These are phyloP conservation scores for Populus alba DNA, from an alignment of 345 rosid genomes.

Conservation along the genomic window DNA sequence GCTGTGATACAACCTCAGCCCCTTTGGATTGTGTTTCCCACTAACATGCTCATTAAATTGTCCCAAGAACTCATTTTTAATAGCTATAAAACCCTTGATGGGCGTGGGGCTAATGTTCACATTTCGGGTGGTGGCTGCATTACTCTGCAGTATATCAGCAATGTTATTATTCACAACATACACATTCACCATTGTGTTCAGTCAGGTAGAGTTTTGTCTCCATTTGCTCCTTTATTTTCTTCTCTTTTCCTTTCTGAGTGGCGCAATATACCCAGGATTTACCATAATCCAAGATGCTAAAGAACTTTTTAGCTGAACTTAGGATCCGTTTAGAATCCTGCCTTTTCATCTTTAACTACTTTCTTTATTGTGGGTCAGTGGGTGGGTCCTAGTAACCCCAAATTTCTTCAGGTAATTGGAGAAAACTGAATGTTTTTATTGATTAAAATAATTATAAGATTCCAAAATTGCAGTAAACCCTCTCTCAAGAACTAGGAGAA, in stretches of 20 bases:
- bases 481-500: too few relatives aligned
- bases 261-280: too few relatives aligned
- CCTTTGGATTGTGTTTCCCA: constrained; percentile 92
- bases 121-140: constrained; percentile 94
- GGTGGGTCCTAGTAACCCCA: neutral
- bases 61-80: constrained; percentile 86
- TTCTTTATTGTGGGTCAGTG: neutral
- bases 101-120: constrained; percentile 93
- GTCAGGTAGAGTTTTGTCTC: constrained; percentile 47
- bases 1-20: constrained; percentile 89
- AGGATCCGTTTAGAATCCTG: neutral
- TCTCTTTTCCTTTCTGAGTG: neutral
- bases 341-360: neutral
- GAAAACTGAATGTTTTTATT: too few relatives aligned
- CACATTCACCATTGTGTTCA: constrained; percentile 82
- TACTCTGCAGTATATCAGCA: constrained; percentile 82
- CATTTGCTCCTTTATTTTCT: neutral
- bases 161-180: constrained; percentile 83
- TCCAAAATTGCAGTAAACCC: too few relatives aligned
- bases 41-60: constrained; percentile 74
- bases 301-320: neutral
- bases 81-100: constrained; percentile 92
- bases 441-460: too few relatives aligned
- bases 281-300: too few relatives aligned
- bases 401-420: neutral